These are phyloP conservation scores for Hypocrella siamensis DNA, from an alignment of 2,329 filamentous ascomycete genomes.

Conservation along the genomic window DNA sequence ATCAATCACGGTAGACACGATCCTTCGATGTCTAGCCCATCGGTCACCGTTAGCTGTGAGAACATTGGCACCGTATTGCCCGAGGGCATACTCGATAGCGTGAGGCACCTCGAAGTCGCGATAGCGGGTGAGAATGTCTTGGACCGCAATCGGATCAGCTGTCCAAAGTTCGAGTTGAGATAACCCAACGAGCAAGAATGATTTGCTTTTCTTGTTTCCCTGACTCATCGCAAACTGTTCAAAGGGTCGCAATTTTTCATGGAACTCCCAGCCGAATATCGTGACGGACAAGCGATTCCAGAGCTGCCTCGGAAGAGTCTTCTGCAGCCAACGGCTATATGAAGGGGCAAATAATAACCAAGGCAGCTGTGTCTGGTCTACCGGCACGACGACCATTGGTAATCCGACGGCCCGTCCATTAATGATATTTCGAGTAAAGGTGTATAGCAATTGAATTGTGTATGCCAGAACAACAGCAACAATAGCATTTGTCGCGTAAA, in stretches of 20 bases:
- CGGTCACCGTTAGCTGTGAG: background rate
- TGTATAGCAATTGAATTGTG: background rate
- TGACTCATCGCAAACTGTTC: background rate
- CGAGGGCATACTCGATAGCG: background rate
- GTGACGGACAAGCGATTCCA: conserved; percentile 1
- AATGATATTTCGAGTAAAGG: conserved; percentile 1
- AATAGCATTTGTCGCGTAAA: background rate
- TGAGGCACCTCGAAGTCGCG: conserved; percentile 1
- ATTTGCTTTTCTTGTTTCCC: background rate
- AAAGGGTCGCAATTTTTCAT: conserved; percentile 1
- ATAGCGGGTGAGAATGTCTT: background rate
- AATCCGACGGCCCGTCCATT: conserved; percentile 1
- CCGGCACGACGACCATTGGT: background rate
- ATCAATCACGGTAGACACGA: background rate
- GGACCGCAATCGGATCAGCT: background rate
- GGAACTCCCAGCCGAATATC: conserved; percentile 2
- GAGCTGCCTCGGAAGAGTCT: background rate
- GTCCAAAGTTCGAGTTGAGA: conserved; percentile 1
- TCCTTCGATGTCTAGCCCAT: background rate
- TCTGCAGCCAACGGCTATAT: background rate
- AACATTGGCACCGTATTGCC: conserved; percentile 1
- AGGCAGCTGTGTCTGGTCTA: background rate
- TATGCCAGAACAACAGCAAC: background rate
- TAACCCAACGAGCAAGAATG: background rate
- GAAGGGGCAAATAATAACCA: conserved; percentile 1